Evolutionary conservation across 768 basidiomycete species (phyloP), one percentile per base, ranked within the genome.

Genomic region (Suillus americanus): DNA sequence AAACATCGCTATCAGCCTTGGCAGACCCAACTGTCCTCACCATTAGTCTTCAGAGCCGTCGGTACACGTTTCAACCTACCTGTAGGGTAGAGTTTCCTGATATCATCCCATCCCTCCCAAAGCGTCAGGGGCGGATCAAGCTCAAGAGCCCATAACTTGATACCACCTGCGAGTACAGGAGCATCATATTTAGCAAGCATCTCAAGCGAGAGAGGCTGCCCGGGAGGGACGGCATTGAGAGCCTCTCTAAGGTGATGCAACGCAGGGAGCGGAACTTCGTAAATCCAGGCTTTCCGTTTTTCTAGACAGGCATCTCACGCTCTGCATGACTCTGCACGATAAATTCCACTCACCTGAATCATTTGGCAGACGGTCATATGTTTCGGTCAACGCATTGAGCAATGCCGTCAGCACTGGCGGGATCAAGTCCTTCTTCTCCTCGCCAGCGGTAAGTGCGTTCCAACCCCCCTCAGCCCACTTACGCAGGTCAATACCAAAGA

Each of bases 111-210:
- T 53, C 90, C 87, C 70, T 96, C 94, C 82, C 89, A 97, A 55
- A 91, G 79, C 20, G 87, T 84, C 13, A 97, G 75, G 33, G 97
- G 95, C 9, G 94, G 92, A 71, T 94, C 88, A 33, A 99, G 84
- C 75, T 99, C 96, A n/a, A 97, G 81, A 28, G 89, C 73, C 92
- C 94, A 98, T 16, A 99, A 79, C 78, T 96, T 98, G 72, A 96
- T 77, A 16, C 88, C 82, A 62, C 89, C 88, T 2, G 96, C 95
- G 37, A 97, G 84, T 23, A 97, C 88, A 18, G 96, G 94, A 0
- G 90, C 83, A 70, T 98, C 94, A 73, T 91, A 94, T 67, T 88
- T 88, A 33, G 82, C 81, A 18, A 92, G 79, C 67, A 91, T 85
- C 25, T 89, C 81, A 13, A 77, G 67, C 7, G 84, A 77, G 37